Base-by-base conservation (phyloP, 2,329 filamentous ascomycete genomes). In the Aspergillus tamarii region DNA sequence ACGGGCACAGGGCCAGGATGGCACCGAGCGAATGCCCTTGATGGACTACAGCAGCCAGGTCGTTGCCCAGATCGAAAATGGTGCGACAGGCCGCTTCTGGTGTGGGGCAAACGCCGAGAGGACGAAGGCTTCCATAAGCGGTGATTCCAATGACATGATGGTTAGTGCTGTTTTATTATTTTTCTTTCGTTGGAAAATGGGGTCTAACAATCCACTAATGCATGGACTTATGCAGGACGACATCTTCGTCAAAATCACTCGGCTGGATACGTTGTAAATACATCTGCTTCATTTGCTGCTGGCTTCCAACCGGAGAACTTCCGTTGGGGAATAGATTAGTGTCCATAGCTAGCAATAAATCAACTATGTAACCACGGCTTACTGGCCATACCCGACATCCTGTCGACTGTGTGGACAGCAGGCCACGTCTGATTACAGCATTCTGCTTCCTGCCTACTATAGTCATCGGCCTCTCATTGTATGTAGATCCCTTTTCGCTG, bases 41-140 rank as follows among this genome's bases (percentile, higher is more conserved):
- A 60, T 54, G 34, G 39, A 21, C 0, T 71, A 68, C 53, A 61
- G 63, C 1, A 61, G 50, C 16, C 16, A 65, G 32, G 68, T 67
- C 0, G 63, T 68, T 3, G 52, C 46, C 1, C 32, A 54, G 7
- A 65, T 70, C 58, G 32, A 56, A 8, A 12, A 53, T 12, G 67
- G 69, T 10, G 14, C 32, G 1, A 62, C 62, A 7, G 65, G 66
- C 11, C 60, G 54, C 12, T 52, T 68, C n/a, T 70, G 69, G 66
- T 59, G 45, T 41, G 67, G 66, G 2, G 16, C 16, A 16, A 41
- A 41, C 19, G 16, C 39, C 8, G 16, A 19, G 2, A 41, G 16
- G 7, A 41, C 39, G 16, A 41, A 41, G 16, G 16, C 39, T 41
- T 4, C 16, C 19, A n/a, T 41, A 9, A 41, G 39, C 8, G 39